Evolutionary conservation across 371 early-diverging fungal genomes (phyloP).

Genomic region (Blyttiomyces sp.): DNA sequence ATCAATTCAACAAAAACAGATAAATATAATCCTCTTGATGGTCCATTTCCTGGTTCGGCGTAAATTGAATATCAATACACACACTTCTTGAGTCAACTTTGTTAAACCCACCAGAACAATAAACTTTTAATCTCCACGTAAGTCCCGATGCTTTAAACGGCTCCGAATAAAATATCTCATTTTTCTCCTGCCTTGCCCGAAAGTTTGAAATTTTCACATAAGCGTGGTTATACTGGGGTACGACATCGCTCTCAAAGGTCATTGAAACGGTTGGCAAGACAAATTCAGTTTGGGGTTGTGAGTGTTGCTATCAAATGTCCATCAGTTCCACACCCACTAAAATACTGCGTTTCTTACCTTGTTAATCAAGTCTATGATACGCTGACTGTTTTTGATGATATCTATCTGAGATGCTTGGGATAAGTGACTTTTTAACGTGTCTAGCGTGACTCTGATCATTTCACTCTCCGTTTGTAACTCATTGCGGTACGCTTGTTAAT

Average conservation of each 20-base stretch:
- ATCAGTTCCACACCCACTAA: too few species aligned
- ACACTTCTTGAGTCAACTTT: too few species aligned
- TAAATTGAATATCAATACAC: too few species aligned
- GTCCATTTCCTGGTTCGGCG: conserved; percentile 15
- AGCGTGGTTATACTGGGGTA: neutral
- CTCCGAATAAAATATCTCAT: conserved; percentile 17
- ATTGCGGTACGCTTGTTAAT: too few species aligned
- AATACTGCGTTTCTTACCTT: too few species aligned
- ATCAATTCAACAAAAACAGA: conserved; percentile 33
- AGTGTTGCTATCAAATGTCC: too few species aligned
- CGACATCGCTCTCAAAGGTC: conserved; percentile 11
- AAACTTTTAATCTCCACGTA: conserved; percentile 33
- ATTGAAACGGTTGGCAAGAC: too few species aligned
- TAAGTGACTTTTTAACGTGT: conserved; percentile 9
- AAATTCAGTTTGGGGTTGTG: too few species aligned
- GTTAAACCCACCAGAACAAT: conserved; percentile 24
- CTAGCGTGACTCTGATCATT: too few species aligned
- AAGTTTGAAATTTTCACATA: neutral
- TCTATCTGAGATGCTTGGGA: conserved; percentile 9
- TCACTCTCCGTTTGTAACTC: too few species aligned
- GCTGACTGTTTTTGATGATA: conserved; percentile 9
- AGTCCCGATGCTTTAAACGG: conserved; percentile 19
- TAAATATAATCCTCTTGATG: conserved; percentile 13
- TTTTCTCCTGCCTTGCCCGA: neutral
- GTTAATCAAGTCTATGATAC: conserved; percentile 10